Conservation (phyloP, 805 yeast species). For the Hanseniaspora singularis region DNA sequence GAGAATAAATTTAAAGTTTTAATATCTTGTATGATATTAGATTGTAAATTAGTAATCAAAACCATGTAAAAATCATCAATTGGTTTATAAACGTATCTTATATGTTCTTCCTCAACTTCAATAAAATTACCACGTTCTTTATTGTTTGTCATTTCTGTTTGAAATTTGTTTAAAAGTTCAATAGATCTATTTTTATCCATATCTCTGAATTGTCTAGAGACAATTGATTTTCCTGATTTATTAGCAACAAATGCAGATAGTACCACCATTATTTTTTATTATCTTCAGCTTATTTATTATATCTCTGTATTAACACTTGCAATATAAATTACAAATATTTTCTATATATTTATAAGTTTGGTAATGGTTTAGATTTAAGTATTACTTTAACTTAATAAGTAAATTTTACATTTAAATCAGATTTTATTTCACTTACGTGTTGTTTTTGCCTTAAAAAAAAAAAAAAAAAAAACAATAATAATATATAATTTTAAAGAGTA, state of each 20-base stretch:
- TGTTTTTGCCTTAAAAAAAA: too few species aligned
- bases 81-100: constrained; percentile 91
- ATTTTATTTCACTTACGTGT: too few species aligned
- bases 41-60: constrained; percentile 76
- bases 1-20: constrained; percentile 80
- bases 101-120: constrained; percentile 61
- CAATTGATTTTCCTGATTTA: constrained; percentile 80
- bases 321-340: too few species aligned
- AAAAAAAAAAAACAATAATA: too few species aligned
- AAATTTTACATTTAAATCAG: too few species aligned
- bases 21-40: constrained; percentile 88
- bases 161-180: constrained; percentile 74
- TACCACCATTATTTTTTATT: constrained; percentile 42
- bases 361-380: too few species aligned
- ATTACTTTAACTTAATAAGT: too few species aligned
- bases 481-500: too few species aligned
- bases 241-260: constrained; percentile 92
- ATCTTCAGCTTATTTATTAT: too few species aligned
- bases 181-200: constrained; percentile 74
- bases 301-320: too few species aligned
- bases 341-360: constrained; percentile 1
- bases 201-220: constrained; percentile 86
- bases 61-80: constrained; percentile 87
- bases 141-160: constrained; percentile 56
- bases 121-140: constrained; percentile 82